These are phyloP conservation scores for Paradendryphiella salina DNA, from an alignment of 2,329 filamentous ascomycete genomes.

Conservation along the genomic window DNA sequence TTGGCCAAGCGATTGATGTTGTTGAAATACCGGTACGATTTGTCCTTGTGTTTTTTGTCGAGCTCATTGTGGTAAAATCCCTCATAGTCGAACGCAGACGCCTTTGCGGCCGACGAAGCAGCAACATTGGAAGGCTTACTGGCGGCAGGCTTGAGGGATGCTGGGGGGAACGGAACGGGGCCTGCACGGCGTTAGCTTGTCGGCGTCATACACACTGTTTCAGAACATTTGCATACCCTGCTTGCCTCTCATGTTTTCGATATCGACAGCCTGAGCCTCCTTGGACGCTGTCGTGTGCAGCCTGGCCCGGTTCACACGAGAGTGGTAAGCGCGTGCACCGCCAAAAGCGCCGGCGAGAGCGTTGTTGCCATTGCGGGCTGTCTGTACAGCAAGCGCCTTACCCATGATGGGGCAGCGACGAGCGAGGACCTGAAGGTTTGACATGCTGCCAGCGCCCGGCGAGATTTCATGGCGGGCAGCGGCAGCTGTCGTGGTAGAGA, in stretches of 20 bases:
- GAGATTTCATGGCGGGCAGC: conserved; percentile 64
- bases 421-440: conserved; percentile 91
- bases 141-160: conserved; percentile 31
- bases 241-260: conserved; percentile 43
- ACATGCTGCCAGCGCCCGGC: conserved; percentile 89
- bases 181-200: conserved; percentile 28
- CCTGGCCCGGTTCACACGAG: conserved; percentile 64
- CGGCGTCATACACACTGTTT: neutral
- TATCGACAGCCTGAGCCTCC: conserved; percentile 76
- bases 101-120: conserved; percentile 53
- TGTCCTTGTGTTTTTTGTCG: conserved; percentile 99
- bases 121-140: conserved; percentile 39
- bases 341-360: conserved; percentile 55
- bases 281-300: conserved; percentile 80
- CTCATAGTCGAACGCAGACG: conserved; percentile 82
- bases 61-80: conserved; percentile 84
- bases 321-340: conserved; percentile 54
- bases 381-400: conserved; percentile 90
- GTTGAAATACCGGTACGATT: conserved; percentile 99
- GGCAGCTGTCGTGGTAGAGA: conserved; percentile 76
- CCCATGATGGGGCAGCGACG: conserved; percentile 98
- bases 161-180: conserved; percentile 34
- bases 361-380: conserved; percentile 53
- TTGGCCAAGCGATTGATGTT: conserved; percentile 98
- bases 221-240: conserved; percentile 46